Percentiles rank a stretch among this genome's conserved stretches.
Evolutionary conservation across 2,329 filamentous ascomycete genomes (phyloP).

Genomic region (Cadophora sp.): DNA sequence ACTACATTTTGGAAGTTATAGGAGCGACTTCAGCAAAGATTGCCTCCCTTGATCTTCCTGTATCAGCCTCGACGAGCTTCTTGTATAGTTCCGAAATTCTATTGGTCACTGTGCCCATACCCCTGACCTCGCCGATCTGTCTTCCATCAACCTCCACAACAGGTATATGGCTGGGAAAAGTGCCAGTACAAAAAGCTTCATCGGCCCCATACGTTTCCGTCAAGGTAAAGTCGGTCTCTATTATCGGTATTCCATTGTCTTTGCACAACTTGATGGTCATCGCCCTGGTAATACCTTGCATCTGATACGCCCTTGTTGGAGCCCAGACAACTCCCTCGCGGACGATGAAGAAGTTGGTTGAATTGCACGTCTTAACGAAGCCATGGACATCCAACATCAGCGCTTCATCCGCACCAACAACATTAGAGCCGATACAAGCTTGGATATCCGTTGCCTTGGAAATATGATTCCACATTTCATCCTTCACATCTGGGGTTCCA

Average conservation of each 20-base stretch:
- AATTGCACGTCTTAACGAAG: slow-evolving; percentile 4
- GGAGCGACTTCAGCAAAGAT: neutral
- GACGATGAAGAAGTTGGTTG: slow-evolving; percentile 13
- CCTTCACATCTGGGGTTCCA: slow-evolving; percentile 5
- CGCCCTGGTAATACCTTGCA: slow-evolving; percentile 1
- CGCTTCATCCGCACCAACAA: neutral
- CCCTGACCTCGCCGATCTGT: neutral
- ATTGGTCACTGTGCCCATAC: neutral
- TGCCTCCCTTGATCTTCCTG: neutral
- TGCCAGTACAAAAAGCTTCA: neutral
- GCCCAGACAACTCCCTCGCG: neutral
- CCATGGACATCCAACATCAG: slow-evolving; percentile 3
- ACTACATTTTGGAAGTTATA: neutral
- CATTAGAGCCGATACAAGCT: neutral
- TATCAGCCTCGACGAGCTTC: neutral
- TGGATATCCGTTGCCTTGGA: slow-evolving; percentile 7
- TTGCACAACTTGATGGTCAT: slow-evolving; percentile 2
- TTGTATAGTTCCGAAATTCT: slow-evolving; percentile 2
- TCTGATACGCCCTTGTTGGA: slow-evolving; percentile 15
- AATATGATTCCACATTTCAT: slow-evolving; percentile 6
- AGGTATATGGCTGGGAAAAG: slow-evolving; percentile 10
- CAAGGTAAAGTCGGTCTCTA: slow-evolving; percentile 5
- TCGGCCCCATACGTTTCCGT: slow-evolving; percentile 10
- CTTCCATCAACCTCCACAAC: slow-evolving; percentile 6
- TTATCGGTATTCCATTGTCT: slow-evolving; percentile 4